Evolutionary conservation across 2,329 filamentous ascomycete species (phyloP), one percentile per base, ranked within the genome.

Genomic region (Botryotinia narcissicola): DNA sequence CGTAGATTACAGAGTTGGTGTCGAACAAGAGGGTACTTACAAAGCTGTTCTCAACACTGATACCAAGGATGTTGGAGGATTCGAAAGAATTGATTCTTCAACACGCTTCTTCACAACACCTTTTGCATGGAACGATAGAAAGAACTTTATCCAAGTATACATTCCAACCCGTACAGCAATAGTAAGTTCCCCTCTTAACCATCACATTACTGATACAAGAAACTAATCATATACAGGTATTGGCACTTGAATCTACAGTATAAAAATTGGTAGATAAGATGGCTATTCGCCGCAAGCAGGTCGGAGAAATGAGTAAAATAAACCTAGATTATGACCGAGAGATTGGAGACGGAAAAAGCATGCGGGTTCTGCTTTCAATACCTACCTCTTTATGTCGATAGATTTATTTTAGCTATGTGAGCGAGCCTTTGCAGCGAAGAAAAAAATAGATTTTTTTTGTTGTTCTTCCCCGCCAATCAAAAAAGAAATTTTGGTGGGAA

Each of bases 81-180:
- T 93, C 76, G 89, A 88, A 44, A 89, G 95, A 44, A 88, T 98
- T 70, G 90, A 93, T 73, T 90, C 93, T 76, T 87, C 84, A n/a
- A 96, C 93, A 3, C 87, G 93, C 48, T 98, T 96, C 86, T 98
- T 97, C 82, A 98, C 96, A 0, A 97, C 94, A 8, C 89, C 94
- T 22, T 89, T 98, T 84, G 87, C 89, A 75, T 98, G 96, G 96
- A 98, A 98, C 81, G 89, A 89, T 22, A 87, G 96, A 75, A 92
- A 89, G 85, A 98, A 98, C 83, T 98, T 93, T 85, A 89, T 93
- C 66, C 96, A 98, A 81, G 88, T 98, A 71, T 99, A 99, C 81
- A 89, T 97, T 75, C 95, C 95, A 25, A 89, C 89, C 70, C 87
- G 95, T 79, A 94, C 92, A 75, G 95, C 94, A 32, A 85, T 98